Percentiles rank a stretch among this genome's conserved stretches.
Conservation (phyloP, 768 basidiomycete species). For the Suillus tomentosus region DNA sequence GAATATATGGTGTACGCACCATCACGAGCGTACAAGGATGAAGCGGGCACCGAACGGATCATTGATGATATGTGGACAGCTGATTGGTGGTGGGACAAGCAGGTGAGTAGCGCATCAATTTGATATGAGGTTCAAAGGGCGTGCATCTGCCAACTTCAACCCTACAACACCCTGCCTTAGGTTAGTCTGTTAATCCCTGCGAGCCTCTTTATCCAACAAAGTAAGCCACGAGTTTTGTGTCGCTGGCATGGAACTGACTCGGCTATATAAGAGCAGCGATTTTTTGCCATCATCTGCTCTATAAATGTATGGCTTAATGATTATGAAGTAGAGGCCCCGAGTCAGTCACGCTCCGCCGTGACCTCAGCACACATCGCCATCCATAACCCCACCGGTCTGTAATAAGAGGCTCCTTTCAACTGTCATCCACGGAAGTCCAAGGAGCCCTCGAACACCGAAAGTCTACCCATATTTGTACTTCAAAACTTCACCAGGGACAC, state of each 20-base stretch:
- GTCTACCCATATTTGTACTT: neutral
- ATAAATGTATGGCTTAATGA: neutral
- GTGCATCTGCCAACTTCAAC: neutral
- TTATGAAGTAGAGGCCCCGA: neutral
- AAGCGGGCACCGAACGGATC: too few relatives aligned
- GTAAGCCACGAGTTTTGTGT: neutral
- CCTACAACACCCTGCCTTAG: neutral
- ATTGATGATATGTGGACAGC: too few relatives aligned
- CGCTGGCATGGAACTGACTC: neutral
- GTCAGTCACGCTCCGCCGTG: neutral
- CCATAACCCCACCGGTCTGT: neutral
- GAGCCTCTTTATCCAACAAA: neutral
- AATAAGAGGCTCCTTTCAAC: neutral
- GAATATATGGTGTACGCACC: too few relatives aligned
- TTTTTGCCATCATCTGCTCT: neutral
- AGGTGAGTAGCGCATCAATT: too few relatives aligned
- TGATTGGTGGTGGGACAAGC: too few relatives aligned
- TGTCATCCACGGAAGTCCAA: slow-evolving; percentile 1
- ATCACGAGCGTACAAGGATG: too few relatives aligned
- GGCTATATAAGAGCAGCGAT: too few relatives aligned
- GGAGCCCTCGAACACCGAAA: neutral
- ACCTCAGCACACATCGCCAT: neutral
- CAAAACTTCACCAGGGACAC: neutral
- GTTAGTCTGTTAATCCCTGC: neutral
- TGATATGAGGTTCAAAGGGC: neutral